Evolutionary conservation across 805 yeast species (phyloP).

Genomic region (Spathaspora gorwiae): DNA sequence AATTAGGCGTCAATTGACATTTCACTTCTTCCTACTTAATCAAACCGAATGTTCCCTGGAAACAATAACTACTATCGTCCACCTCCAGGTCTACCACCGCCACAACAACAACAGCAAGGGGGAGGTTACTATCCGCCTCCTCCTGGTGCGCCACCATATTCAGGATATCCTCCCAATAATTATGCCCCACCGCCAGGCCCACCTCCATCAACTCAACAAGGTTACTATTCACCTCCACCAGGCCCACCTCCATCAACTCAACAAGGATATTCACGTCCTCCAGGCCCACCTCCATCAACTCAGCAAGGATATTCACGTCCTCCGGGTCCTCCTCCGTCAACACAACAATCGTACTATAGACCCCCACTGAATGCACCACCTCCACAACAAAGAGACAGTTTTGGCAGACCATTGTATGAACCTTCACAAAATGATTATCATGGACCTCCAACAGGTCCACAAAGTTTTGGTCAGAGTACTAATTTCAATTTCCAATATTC

Average conservation of each 20-base stretch:
- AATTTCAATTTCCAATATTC: slow-evolving; percentile 36
- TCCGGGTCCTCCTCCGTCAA: slow-evolving; percentile 9
- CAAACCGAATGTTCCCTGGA: slow-evolving; percentile 16
- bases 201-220: not conserved
- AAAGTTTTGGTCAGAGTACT: slow-evolving; percentile 31
- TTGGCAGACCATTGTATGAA: slow-evolving; percentile 6
- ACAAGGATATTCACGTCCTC: slow-evolving; percentile 10
- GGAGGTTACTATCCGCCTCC: slow-evolving; percentile 2
- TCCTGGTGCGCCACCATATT: slow-evolving; percentile 6
- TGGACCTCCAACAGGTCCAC: slow-evolving; percentile 29
- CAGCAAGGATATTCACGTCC: slow-evolving; percentile 8
- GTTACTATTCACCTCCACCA: slow-evolving; percentile 11
- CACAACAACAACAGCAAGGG: slow-evolving; percentile 1
- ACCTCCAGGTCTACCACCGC: not conserved
- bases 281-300: slow-evolving; percentile 7
- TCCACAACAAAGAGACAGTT: slow-evolving; percentile 8
- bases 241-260: slow-evolving; percentile 15
- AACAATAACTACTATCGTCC: slow-evolving; percentile 3
- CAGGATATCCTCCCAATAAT: not conserved
- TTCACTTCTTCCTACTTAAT: too few relatives aligned
- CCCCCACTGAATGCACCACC: not conserved
- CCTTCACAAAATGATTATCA: slow-evolving; percentile 6
- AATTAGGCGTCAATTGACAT: too few relatives aligned
- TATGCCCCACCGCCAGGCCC: slow-evolving; percentile 8
- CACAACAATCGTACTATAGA: not conserved